phyloP scores from a whole-genome alignment of 176 grass and related monocot species.

The Rhipidocladum racemiflorum region DNA sequence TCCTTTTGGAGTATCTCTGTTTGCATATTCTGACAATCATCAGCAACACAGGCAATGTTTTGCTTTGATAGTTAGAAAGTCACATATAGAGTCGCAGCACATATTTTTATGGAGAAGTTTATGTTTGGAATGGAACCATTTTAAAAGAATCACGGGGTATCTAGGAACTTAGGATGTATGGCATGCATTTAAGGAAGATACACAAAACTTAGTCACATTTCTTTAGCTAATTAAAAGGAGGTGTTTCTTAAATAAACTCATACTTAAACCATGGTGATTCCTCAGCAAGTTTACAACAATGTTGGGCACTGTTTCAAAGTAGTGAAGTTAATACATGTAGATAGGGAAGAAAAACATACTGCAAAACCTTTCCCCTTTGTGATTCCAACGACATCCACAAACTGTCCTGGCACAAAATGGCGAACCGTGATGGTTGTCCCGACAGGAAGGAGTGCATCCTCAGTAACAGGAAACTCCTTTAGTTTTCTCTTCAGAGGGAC shows the following conservation, averaged over 20 bases:
- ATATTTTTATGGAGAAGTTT: not conserved
- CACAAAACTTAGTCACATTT: not conserved
- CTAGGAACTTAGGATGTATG: not conserved
- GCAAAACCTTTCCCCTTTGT: conserved; percentile 96
- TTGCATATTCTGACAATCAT: not conserved
- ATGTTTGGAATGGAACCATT: not conserved
- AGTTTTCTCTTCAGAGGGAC: conserved; percentile 91
- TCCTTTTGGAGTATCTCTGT: not conserved
- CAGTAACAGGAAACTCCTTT: conserved; percentile 88
- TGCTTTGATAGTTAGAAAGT: conserved; percentile 15
- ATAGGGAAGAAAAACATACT: conserved; percentile 42
- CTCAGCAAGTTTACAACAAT: not conserved
- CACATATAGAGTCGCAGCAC: not conserved
- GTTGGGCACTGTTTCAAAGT: not conserved
- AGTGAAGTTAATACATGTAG: conserved; percentile 10
- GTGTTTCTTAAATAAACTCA: not conserved
- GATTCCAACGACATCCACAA: conserved; percentile 86
- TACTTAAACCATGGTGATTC: not conserved
- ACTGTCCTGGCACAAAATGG: conserved; percentile 94
- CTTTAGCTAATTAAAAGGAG: conserved; percentile 9
- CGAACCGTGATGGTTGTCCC: conserved; percentile 77
- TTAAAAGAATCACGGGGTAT: not conserved
- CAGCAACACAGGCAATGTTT: not conserved
- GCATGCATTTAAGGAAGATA: conserved; percentile 4
- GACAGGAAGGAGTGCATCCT: conserved; percentile 93